These are phyloP conservation scores for Tritrichomonas foetus DNA, from an alignment of 208 protist species.

Conservation along the genomic window DNA sequence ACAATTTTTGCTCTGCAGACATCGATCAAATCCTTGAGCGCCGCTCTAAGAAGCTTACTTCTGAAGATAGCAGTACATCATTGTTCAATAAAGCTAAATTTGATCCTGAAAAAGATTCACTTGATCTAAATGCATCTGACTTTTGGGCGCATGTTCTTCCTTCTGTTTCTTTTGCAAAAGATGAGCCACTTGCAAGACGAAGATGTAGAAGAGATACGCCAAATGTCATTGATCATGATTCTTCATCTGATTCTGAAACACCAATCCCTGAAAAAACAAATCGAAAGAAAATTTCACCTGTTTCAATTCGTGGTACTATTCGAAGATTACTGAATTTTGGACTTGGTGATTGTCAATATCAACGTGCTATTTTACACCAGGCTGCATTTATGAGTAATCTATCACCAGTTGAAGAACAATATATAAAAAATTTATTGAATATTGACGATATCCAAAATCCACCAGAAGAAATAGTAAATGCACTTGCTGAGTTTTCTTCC, in stretches of 20 bases:
- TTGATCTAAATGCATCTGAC: not conserved
- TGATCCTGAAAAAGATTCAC: not conserved
- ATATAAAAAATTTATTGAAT: not conserved
- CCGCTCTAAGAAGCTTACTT: not conserved
- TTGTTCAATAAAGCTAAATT: not conserved
- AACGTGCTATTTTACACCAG: not conserved
- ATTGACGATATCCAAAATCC: not conserved
- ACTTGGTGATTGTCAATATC: not conserved
- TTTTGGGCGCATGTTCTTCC: not conserved
- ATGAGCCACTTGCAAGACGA: not conserved
- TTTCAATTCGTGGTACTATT: not conserved
- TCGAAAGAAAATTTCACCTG: not conserved
- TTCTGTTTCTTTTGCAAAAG: not conserved
- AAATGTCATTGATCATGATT: not conserved
- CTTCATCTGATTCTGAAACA: not conserved
- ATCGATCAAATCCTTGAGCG: conserved; percentile 49
- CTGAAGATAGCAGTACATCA: not conserved
- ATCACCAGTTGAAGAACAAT: not conserved
- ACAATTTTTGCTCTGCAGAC: conserved; percentile 44
- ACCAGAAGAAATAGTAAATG: not conserved
- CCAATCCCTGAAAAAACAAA: not conserved
- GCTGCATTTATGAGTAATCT: not conserved
- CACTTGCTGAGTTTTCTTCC: not conserved
- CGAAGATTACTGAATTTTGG: not conserved
- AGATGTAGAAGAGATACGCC: not conserved